Percentiles rank a stretch among this genome's conserved stretches.
phyloP scores from a whole-genome alignment of 305 asterid species.

The Galium porrigens region DNA sequence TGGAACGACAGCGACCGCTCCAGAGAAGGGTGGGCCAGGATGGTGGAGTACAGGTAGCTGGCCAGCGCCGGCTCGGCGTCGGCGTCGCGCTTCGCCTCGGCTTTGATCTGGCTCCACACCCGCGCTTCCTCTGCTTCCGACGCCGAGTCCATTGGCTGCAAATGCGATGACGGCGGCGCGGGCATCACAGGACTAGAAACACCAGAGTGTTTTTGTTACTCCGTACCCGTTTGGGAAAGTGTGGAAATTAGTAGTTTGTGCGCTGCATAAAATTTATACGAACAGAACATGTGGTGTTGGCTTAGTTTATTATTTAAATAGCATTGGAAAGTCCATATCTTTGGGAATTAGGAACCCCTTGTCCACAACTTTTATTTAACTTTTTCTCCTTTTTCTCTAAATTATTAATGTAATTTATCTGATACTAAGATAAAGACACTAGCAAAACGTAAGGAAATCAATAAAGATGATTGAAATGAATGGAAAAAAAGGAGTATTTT shows the following conservation, averaged over 20 bases:
- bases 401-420: no score
- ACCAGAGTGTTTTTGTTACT: background rate
- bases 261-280: background rate
- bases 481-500: no score
- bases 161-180: conserved; percentile 24
- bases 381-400: no score
- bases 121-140: conserved; percentile 34
- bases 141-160: conserved; percentile 34
- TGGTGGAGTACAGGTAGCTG: conserved; percentile 65
- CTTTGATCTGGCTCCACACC: conserved; percentile 58
- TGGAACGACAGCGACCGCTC: conserved; percentile 75
- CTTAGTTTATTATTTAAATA: no score
- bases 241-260: background rate
- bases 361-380: no score
- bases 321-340: no score
- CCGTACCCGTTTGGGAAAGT: background rate
- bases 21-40: conserved; percentile 67
- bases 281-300: background rate
- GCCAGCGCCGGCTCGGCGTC: conserved; percentile 83
- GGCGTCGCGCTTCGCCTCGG: conserved; percentile 73
- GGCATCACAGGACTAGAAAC: conserved; percentile 29
- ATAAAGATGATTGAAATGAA: no score
- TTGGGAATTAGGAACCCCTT: no score
- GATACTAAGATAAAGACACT: no score
- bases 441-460: no score